A percentile compares a stretch with the other conserved stretches of the same genome.
Evolutionary conservation across 352 stramenopile genomes (phyloP).

Genomic region (Bremia lactucae): DNA sequence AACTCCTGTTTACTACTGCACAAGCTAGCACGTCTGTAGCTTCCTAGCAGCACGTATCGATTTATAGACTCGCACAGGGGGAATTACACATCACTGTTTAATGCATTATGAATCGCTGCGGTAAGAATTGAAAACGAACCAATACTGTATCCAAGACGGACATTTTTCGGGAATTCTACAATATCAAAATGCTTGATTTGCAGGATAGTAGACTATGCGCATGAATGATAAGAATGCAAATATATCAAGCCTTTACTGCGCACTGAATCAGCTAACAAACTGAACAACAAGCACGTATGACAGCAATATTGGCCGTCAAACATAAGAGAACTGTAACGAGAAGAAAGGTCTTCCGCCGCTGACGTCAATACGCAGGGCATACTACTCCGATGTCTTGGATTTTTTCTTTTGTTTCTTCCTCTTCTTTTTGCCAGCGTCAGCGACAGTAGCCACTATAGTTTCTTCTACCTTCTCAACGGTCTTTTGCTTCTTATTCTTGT

Average conservation of each 20-base stretch:
- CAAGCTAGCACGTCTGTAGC: no score
- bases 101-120: no score
- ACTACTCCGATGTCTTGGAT: slow-evolving; percentile 64
- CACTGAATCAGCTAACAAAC: slow-evolving; percentile 21
- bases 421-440: slow-evolving; percentile 55
- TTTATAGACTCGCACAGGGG: no score
- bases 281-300: slow-evolving; percentile 14
- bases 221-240: slow-evolving; percentile 22
- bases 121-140: no score
- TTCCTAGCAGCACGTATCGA: no score
- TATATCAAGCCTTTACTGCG: slow-evolving; percentile 21
- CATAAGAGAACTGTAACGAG: slow-evolving; percentile 17
- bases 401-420: slow-evolving; percentile 81
- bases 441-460: slow-evolving; percentile 1
- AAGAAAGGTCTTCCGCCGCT: slow-evolving; percentile 36
- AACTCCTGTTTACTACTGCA: no score
- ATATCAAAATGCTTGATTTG: no score
- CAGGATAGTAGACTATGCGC: no score
- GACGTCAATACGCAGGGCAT: slow-evolving; percentile 17
- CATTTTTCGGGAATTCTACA: no score
- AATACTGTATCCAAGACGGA: no score
- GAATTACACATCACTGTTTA: no score
- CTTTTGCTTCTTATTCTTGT: slow-evolving; percentile 52
- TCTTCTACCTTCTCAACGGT: slow-evolving; percentile 20
- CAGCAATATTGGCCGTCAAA: slow-evolving; percentile 13